Percentiles rank a stretch among this genome's conserved stretches.
These are phyloP conservation scores for Aspergillus quadrilineatus DNA, from an alignment of 2,329 filamentous ascomycete genomes.

Conservation along the genomic window DNA sequence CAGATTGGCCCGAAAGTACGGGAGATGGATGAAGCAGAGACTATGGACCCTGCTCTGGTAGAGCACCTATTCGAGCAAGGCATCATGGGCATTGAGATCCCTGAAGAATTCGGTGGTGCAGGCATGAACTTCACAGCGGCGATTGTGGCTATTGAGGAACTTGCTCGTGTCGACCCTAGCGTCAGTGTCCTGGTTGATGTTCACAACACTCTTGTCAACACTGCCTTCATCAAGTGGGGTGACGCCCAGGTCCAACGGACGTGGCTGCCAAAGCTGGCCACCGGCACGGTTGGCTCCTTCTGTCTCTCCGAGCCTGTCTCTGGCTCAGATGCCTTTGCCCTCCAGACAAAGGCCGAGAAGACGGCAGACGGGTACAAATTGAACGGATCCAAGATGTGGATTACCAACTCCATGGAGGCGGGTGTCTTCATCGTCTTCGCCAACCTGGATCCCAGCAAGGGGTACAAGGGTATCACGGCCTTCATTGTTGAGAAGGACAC, in stretches of 20 bases:
- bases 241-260: conserved; percentile 74
- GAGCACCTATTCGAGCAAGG: conserved; percentile 97
- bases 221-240: conserved; percentile 81
- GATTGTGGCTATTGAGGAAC: conserved; percentile 94
- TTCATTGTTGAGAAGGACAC: conserved; percentile 91
- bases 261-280: conserved; percentile 87
- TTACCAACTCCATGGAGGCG: conserved; percentile 94
- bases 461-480: conserved; percentile 95
- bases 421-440: conserved; percentile 97
- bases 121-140: conserved; percentile 99
- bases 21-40: conserved; percentile 96
- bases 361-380: conserved; percentile 82
- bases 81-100: conserved; percentile 95
- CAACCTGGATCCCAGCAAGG: conserved; percentile 86
- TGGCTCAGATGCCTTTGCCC: conserved; percentile 92
- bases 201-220: conserved; percentile 97
- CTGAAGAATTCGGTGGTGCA: conserved; percentile 92
- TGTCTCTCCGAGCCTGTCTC: conserved; percentile 90
- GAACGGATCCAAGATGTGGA: conserved; percentile 98
- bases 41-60: conserved; percentile 83
- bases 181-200: conserved; percentile 96
- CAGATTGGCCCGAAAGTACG: conserved; percentile 86
- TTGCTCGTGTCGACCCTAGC: conserved; percentile 88
- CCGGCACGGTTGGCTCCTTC: conserved; percentile 85
- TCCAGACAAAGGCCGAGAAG: conserved; percentile 86